Conservation (phyloP, 768 basidiomycete species). For the Suillus ampliporus region DNA sequence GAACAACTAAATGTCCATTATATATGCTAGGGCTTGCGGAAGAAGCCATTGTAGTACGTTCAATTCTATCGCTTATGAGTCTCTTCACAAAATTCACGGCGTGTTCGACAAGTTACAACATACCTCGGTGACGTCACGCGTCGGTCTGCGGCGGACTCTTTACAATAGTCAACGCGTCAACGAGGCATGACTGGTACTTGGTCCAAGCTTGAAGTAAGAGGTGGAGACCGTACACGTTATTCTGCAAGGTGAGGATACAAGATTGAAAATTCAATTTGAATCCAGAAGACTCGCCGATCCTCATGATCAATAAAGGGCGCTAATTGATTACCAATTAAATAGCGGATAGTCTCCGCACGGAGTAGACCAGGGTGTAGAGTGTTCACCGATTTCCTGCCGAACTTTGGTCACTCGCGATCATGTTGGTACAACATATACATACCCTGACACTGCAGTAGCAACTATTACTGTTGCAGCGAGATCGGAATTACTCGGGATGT, state of each 20-base stretch:
- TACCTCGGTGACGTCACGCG: conserved; percentile 1
- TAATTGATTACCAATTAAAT: background rate
- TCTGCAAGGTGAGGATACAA: background rate
- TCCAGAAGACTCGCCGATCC: background rate
- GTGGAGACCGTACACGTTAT: background rate
- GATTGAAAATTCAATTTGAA: background rate
- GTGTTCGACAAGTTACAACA: background rate
- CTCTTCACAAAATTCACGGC: conserved; percentile 5
- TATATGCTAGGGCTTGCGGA: background rate
- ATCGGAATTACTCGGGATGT: background rate
- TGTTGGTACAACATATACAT: no score
- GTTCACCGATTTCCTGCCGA: background rate
- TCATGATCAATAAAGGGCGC: background rate
- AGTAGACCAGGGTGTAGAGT: no score
- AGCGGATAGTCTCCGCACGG: background rate
- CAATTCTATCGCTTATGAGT: conserved; percentile 2
- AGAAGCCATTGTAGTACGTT: background rate
- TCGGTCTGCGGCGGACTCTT: background rate
- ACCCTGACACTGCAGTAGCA: no score
- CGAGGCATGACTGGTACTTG: background rate
- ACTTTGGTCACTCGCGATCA: background rate
- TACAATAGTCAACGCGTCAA: background rate
- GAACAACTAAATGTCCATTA: conserved; percentile 5
- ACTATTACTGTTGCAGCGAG: background rate
- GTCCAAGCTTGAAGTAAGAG: background rate